These are phyloP conservation scores for Pseudozyma thailandica DNA, from an alignment of 1,284 basidiomycete species.

Conservation along the genomic window DNA sequence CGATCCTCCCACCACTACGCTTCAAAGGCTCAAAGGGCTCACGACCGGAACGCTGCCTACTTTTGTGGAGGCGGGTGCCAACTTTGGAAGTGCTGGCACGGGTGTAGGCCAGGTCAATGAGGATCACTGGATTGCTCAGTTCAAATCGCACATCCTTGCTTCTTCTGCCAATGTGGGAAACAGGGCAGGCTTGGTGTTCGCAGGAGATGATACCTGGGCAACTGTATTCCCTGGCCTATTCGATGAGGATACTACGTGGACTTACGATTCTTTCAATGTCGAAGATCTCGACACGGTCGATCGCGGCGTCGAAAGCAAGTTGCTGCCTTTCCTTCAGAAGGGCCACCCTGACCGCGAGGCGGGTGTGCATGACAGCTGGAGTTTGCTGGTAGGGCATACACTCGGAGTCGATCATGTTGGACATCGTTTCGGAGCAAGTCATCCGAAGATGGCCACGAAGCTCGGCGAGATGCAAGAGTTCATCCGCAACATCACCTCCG, in stretches of 20 bases:
- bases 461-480: constrained; percentile 73
- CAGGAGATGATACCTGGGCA: constrained; percentile 97
- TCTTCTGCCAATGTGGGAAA: background rate
- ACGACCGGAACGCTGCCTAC: constrained; percentile 96
- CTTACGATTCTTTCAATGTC: constrained; percentile 97
- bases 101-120: constrained; percentile 76
- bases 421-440: constrained; percentile 89
- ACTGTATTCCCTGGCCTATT: constrained; percentile 85
- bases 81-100: constrained; percentile 75
- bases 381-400: constrained; percentile 90
- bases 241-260: constrained; percentile 76
- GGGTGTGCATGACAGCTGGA: constrained; percentile 71
- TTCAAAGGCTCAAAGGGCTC: constrained; percentile 93
- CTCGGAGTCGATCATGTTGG: constrained; percentile 98
- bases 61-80: constrained; percentile 91
- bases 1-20: constrained; percentile 93
- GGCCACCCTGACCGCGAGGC: constrained; percentile 23
- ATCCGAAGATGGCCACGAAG: constrained; percentile 86
- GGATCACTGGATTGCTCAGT: constrained; percentile 76
- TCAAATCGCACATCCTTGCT: constrained; percentile 62
- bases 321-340: constrained; percentile 81
- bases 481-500: constrained; percentile 41
- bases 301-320: constrained; percentile 81
- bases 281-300: constrained; percentile 97
- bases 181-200: constrained; percentile 74